Percentiles rank a stretch among this genome's conserved stretches.
phyloP scores from a whole-genome alignment of 495 filamentous ascomycete genomes.

The Podospora tetraspora region DNA sequence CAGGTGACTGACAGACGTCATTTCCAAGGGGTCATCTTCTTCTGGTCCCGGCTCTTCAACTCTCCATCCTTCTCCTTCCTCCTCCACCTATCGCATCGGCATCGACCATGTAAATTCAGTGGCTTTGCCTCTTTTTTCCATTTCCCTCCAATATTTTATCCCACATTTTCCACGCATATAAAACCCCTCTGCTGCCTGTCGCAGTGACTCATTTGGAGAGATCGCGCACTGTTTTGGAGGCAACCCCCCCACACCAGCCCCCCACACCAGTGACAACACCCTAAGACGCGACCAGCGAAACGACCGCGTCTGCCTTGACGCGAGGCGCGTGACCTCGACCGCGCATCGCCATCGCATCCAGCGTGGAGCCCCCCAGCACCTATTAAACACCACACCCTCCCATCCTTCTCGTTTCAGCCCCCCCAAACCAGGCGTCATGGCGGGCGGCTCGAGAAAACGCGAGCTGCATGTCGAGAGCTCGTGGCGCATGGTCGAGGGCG shows the following conservation, averaged over 20 bases:
- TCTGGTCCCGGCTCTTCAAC: not conserved
- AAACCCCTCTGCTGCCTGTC: constrained; percentile 13
- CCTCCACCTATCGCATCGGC: not conserved
- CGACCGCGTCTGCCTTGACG: constrained; percentile 18
- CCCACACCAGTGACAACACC: not conserved
- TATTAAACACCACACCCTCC: not conserved
- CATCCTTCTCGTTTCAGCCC: not conserved
- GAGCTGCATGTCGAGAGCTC: constrained; percentile 38
- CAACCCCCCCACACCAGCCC: constrained; percentile 3
- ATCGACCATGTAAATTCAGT: not conserved
- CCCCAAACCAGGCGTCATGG: constrained; percentile 7
- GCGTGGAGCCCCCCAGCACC: constrained; percentile 3
- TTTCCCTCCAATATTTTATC: not conserved
- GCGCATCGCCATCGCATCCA: not conserved
- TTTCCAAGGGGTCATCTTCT: not conserved
- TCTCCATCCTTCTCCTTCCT: not conserved
- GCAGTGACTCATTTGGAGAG: constrained; percentile 10
- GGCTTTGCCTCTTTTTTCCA: not conserved
- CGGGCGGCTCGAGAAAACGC: constrained; percentile 15
- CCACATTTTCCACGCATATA: not conserved
- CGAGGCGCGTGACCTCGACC: constrained; percentile 14
- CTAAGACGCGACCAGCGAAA: not conserved
- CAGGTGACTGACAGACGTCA: not conserved
- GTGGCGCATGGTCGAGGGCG: constrained; percentile 48
- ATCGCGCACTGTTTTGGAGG: not conserved